Conservation (phyloP, 495 filamentous ascomycete species). For the Astrocystis sublimbata region DNA sequence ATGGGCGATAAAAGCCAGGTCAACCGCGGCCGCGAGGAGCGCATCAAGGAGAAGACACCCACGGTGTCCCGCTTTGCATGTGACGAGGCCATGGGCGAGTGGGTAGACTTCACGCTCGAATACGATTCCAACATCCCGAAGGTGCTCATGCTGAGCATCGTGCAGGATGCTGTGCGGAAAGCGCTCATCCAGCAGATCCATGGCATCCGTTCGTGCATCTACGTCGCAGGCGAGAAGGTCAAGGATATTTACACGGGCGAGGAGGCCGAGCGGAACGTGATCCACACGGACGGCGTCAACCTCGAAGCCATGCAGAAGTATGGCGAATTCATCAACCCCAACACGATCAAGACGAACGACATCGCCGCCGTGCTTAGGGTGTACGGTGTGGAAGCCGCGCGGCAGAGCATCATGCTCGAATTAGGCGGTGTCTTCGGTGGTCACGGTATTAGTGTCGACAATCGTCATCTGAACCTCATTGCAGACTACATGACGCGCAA, state of each 20-base stretch:
- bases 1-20: constrained; percentile 32
- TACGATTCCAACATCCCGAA: constrained; percentile 82
- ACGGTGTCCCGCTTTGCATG: constrained; percentile 77
- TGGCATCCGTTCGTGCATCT: constrained; percentile 69
- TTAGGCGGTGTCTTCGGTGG: constrained; percentile 82
- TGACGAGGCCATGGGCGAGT: constrained; percentile 69
- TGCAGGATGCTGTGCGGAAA: constrained; percentile 72
- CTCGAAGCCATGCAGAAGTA: constrained; percentile 87
- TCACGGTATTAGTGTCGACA: constrained; percentile 93
- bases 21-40: constrained; percentile 57
- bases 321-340: constrained; percentile 80
- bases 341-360: constrained; percentile 88
- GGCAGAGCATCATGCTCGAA: constrained; percentile 82
- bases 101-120: constrained; percentile 79
- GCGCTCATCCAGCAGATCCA: constrained; percentile 86
- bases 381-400: constrained; percentile 93
- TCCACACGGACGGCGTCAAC: constrained; percentile 83
- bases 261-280: constrained; percentile 54
- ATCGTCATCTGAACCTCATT: constrained; percentile 91
- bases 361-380: constrained; percentile 77
- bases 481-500: constrained; percentile 94
- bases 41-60: constrained; percentile 63
- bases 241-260: constrained; percentile 50
- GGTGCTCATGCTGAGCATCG: constrained; percentile 85
- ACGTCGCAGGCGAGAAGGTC: constrained; percentile 63